Evolutionary conservation across 139 green algal genomes (phyloP).

Genomic region (Deuterostichococcus epilithicus): DNA sequence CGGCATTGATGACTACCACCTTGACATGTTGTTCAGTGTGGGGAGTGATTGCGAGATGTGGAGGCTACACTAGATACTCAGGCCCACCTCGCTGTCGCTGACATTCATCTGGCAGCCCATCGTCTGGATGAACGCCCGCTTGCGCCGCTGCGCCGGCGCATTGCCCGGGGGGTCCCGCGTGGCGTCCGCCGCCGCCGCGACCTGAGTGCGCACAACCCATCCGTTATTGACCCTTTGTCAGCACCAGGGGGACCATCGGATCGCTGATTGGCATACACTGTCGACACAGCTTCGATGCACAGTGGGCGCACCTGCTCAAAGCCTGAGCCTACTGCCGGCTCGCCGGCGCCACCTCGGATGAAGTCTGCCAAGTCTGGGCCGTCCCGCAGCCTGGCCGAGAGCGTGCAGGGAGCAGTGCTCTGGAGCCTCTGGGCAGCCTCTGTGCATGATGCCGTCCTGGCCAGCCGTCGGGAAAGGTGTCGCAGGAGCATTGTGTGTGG

Average conservation of each 20-base stretch:
- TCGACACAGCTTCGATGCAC: too few species aligned
- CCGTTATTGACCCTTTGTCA: too few species aligned
- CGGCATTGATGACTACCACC: neutral
- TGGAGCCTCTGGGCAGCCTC: neutral
- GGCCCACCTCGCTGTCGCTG: constrained; percentile 64
- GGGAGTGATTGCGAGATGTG: too few species aligned
- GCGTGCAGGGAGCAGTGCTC: neutral
- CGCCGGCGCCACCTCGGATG: neutral
- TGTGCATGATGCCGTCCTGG: too few species aligned
- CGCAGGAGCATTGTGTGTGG: too few species aligned
- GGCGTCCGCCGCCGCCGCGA: too few species aligned
- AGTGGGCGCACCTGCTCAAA: neutral
- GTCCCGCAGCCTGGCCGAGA: neutral
- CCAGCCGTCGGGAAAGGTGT: too few species aligned
- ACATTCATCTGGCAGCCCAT: constrained; percentile 76
- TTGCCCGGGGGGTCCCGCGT: neutral
- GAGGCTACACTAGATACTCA: neutral
- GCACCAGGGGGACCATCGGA: too few species aligned
- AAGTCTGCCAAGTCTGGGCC: neutral
- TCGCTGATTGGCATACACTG: too few species aligned
- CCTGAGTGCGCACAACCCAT: too few species aligned
- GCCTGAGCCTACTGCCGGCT: neutral
- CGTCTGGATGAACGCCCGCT: neutral
- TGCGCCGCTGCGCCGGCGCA: neutral
- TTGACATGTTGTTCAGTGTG: neutral